Evolutionary conservation across 2,329 filamentous ascomycete species (phyloP).

Genomic region (Diaporthe ampelina): DNA sequence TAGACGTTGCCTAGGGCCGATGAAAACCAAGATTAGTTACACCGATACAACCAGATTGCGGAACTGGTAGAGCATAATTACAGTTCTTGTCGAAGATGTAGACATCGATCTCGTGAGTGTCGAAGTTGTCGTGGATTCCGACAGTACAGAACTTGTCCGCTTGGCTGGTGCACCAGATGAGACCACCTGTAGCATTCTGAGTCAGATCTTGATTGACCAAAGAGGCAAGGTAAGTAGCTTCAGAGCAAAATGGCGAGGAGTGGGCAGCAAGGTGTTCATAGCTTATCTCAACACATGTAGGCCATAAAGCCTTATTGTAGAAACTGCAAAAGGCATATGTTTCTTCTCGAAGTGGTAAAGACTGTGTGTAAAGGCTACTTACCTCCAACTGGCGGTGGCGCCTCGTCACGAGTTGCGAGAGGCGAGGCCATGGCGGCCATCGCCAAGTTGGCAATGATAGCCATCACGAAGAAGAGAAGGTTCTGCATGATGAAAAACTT

Average conservation of each 20-base stretch:
- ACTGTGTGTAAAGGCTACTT: too few relatives aligned
- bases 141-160: background rate
- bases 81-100: conserved; percentile 34
- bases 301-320: too few relatives aligned
- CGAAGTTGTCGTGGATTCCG: conserved; percentile 27
- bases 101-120: conserved; percentile 3
- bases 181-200: background rate
- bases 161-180: conserved; percentile 16
- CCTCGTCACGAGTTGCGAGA: background rate
- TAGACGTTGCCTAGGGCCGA: background rate
- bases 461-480: background rate
- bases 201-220: too few relatives aligned
- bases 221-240: too few relatives aligned
- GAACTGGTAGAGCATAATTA: background rate
- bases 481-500: background rate
- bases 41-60: background rate
- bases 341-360: too few relatives aligned
- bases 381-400: conserved; percentile 11
- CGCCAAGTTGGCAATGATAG: background rate
- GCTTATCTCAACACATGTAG: too few relatives aligned
- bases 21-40: background rate
- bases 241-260: too few relatives aligned
- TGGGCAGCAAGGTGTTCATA: too few relatives aligned
- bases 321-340: too few relatives aligned
- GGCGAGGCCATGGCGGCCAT: background rate